Percentiles rank a stretch among this genome's conserved stretches.
These are phyloP conservation scores for Diaporthe batatas DNA, from an alignment of 2,329 filamentous ascomycete genomes.

Conservation along the genomic window DNA sequence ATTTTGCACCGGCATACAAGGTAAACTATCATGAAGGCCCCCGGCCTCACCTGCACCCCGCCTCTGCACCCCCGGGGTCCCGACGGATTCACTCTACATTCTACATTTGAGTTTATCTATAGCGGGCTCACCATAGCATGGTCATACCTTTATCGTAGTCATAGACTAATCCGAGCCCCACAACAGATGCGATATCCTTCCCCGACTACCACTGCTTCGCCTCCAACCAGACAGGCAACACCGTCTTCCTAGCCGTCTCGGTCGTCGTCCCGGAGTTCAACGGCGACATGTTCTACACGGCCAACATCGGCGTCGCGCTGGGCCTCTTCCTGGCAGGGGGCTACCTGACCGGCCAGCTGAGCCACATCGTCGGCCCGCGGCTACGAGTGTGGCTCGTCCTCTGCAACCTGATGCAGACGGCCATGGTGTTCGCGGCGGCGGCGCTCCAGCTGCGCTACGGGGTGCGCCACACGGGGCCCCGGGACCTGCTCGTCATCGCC, in stretches of 20 bases:
- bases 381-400: conserved; percentile 66
- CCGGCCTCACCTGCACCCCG: too few species aligned
- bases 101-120: too few species aligned
- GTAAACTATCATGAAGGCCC: conserved; percentile 45
- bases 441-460: conserved; percentile 61
- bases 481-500: conserved; percentile 60
- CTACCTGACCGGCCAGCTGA: conserved; percentile 68
- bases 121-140: background rate
- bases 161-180: background rate
- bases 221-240: conserved; percentile 76
- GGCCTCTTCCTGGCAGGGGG: conserved; percentile 68
- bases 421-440: conserved; percentile 66
- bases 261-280: conserved; percentile 63
- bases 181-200: conserved; percentile 68
- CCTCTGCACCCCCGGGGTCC: background rate
- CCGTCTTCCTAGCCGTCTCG: conserved; percentile 68
- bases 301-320: conserved; percentile 68
- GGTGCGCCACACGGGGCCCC: conserved; percentile 50
- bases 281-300: conserved; percentile 62
- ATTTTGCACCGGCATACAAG: conserved; percentile 66
- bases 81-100: too few species aligned
- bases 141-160: too few species aligned
- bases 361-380: conserved; percentile 65
- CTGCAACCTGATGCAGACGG: conserved; percentile 68
- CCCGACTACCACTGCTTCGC: conserved; percentile 73